Conservation (phyloP, 169 alveolate genomes). For the Plasmodium chabaudi region DNA sequence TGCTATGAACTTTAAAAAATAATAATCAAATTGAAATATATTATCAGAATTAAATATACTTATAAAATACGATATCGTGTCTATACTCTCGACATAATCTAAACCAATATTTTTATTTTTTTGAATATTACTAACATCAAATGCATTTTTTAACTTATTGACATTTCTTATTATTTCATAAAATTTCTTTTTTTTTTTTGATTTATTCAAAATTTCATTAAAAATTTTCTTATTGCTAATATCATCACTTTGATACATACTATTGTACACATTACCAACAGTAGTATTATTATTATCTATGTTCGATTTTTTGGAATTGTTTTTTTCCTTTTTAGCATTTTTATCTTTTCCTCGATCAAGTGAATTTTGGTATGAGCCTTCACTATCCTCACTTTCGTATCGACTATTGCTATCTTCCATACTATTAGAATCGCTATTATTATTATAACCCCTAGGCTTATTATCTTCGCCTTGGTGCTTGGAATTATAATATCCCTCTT, state of each 20-base stretch:
- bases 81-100: slow-evolving; percentile 50
- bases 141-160: slow-evolving; percentile 45
- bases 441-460: too few species aligned
- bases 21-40: slow-evolving; percentile 68
- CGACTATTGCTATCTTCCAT: background rate
- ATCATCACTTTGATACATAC: background rate
- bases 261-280: too few species aligned
- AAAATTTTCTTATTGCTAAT: slow-evolving; percentile 40
- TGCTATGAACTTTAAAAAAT: slow-evolving; percentile 57
- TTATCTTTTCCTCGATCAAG: background rate
- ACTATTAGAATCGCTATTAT: background rate
- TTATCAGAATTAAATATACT: slow-evolving; percentile 61
- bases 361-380: too few species aligned
- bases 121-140: slow-evolving; percentile 30
- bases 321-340: background rate
- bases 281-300: too few species aligned
- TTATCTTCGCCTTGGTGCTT: too few species aligned
- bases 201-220: slow-evolving; percentile 43
- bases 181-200: slow-evolving; percentile 45
- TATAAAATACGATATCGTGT: slow-evolving; percentile 59
- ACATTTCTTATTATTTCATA: slow-evolving; percentile 44
- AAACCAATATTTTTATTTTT: slow-evolving; percentile 43
- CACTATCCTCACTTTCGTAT: slow-evolving; percentile 4
- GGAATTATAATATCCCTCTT: too few species aligned
- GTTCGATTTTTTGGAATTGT: too few species aligned